These are phyloP conservation scores for Penicillium sp. DNA, from an alignment of 2,329 filamentous ascomycete species.

Conservation along the genomic window DNA sequence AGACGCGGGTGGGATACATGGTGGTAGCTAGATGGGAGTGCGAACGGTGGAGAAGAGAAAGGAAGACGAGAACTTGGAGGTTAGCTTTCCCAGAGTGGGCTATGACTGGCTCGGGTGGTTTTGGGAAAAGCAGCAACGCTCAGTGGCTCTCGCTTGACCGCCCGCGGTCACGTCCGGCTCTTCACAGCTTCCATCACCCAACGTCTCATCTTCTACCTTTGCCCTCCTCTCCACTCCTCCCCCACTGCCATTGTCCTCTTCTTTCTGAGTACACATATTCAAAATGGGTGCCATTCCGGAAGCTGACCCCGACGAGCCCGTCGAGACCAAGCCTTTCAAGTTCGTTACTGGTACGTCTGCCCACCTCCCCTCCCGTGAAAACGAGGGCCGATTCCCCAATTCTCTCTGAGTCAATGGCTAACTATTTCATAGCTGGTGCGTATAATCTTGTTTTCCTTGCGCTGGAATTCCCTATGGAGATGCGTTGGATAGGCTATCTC, in stretches of 20 bases:
- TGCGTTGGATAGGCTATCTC: constrained; percentile 5
- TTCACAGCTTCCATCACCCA: constrained; percentile 34
- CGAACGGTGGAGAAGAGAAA: constrained; percentile 8
- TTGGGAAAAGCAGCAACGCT: constrained; percentile 32
- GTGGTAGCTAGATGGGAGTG: constrained; percentile 30
- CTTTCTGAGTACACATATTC: constrained; percentile 36
- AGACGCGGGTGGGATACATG: constrained; percentile 62
- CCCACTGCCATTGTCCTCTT: constrained; percentile 12
- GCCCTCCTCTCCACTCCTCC: constrained; percentile 23
- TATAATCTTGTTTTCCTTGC: constrained; percentile 19
- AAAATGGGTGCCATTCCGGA: constrained; percentile 75
- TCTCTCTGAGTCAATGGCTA: constrained; percentile 37
- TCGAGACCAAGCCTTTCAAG: constrained; percentile 99
- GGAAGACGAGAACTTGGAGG: constrained; percentile 20
- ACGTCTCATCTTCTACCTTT: constrained; percentile 28
- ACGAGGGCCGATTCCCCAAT: constrained; percentile 25
- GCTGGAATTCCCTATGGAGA: constrained; percentile 11
- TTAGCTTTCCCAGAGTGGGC: constrained; percentile 21
- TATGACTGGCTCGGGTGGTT: constrained; percentile 32
- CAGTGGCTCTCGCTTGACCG: constrained; percentile 36
- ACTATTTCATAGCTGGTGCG: constrained; percentile 48
- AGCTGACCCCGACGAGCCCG: constrained; percentile 64
- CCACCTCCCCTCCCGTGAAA: constrained; percentile 19
- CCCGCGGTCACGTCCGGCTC: constrained; percentile 37
- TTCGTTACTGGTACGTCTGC: constrained; percentile 86